Evolutionary conservation across 2,329 filamentous ascomycete genomes (phyloP), one percentile per base, ranked within the genome.

Genomic region (Metarhizium anisopliae): DNA sequence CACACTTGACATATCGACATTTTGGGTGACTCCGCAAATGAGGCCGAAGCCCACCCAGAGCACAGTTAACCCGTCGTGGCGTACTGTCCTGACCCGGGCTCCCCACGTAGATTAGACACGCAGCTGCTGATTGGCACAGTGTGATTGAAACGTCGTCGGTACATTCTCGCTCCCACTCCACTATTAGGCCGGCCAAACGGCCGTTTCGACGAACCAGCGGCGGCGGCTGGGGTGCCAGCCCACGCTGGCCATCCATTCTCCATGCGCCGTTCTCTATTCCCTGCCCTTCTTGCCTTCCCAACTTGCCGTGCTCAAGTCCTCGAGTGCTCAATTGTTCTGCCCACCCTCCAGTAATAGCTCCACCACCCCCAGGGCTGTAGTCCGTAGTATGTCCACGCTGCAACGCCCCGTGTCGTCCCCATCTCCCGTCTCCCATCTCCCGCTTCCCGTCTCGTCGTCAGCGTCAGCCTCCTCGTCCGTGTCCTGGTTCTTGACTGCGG

Each of bases 171-270:
- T 56, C 43, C 58, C 64, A 66, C 76, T 74, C 78, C 78, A 81
- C 78, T 78, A 79, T 81, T 80, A 74, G 70, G 76, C 78, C 78
- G 78, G 77, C 71, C 69, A 80, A 77, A 78, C 68, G 75, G 77
- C 78, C 78, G 78, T 71, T 67, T 69, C 64, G 69, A 68, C 69
- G 68, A 70, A 70, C 69, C 71, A 71, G 64, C 61, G 60, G 56
- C 38, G 32, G 50, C 52, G 18, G 25, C 53, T 45, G 42, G 43
- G 36, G 40, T 52, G 29, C 18, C 51, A 47, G 53, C 50, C 54
- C 45, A 51, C 50, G 49, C 52, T 47, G 38, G 16, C 50, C 50
- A 35, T 52, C 53, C 42, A 35, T 51, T 52, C 38, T 40, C 8
- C 38, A 40, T 13, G 4, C 38, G 11, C 38, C 11, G 38, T 14